Conservation (phyloP, 495 filamentous ascomycete species). For the Chaetomium tenue region DNA sequence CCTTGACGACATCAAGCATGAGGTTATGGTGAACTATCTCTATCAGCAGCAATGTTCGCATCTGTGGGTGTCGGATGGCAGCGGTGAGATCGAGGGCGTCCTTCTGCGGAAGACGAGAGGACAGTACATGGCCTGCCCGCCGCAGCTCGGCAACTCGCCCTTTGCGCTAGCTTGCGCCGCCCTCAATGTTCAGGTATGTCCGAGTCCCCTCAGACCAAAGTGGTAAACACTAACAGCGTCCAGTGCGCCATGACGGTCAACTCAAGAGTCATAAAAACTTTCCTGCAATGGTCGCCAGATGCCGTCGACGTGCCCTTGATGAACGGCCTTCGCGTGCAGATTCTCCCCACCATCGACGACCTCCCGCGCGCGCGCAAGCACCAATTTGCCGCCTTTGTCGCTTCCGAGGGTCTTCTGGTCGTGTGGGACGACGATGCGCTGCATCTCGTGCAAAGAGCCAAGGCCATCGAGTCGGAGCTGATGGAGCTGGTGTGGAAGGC, state of each 20-base stretch:
- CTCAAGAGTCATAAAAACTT: constrained; percentile 72
- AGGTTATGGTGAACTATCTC: constrained; percentile 80
- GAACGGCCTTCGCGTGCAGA: constrained; percentile 71
- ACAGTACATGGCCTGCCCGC: constrained; percentile 67
- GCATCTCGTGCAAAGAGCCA: constrained; percentile 63
- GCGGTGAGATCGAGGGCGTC: constrained; percentile 66
- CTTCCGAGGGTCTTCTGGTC: constrained; percentile 62
- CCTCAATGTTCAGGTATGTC: constrained; percentile 64
- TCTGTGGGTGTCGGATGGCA: constrained; percentile 68
- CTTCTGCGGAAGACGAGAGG: constrained; percentile 64
- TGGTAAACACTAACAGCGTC: constrained; percentile 15
- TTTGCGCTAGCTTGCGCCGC: constrained; percentile 63
- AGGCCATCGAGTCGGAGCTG: constrained; percentile 66
- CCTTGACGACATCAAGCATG: constrained; percentile 74
- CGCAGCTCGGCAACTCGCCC: constrained; percentile 54
- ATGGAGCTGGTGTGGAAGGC: constrained; percentile 72
- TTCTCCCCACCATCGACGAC: constrained; percentile 67
- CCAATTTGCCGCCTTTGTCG: constrained; percentile 75
- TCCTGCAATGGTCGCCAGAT: constrained; percentile 67
- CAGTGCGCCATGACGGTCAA: constrained; percentile 79
- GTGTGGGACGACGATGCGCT: constrained; percentile 77
- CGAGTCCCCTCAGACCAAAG: background rate
- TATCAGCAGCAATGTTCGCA: constrained; percentile 72
- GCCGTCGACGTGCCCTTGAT: constrained; percentile 70
- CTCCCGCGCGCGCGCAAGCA: constrained; percentile 65